Evolutionary conservation across 257 asterid species (phyloP), one percentile per base, ranked within the genome.

Genomic region (Petunia secreta): DNA sequence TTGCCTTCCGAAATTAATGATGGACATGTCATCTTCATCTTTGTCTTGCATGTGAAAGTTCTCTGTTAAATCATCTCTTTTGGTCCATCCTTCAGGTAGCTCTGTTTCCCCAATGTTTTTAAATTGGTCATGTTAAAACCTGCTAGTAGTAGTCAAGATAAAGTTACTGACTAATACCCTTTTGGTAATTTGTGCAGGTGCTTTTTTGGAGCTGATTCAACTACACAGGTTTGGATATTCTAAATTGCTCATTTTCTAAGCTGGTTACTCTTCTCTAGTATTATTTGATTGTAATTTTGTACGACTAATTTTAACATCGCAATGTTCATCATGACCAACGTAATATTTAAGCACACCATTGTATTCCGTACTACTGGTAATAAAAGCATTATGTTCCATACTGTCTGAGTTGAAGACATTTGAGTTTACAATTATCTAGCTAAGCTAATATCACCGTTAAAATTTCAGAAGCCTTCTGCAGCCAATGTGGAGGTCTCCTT

Each of bases 151-250:
- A 25, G 48, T 73, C 77, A 50, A 11, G 77, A 71, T 71, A 5
- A 71, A 50, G 46, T 73, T 6, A 11, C 77, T 6, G 62, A 50
- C 44, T 73, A 71, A 71, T 34, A 48, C 60, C 62, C 77, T 73
- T 34, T 25, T 73, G 1, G 46, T 73, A 73, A 50, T 34, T 73
- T 73, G 54, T 82, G 54, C 89, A 94, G 98, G 87, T 85, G 84
- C 66, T 94, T 94, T 81, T 90, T 83, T 77, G 98, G 93, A 75
- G 88, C 82, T 59, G 98, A 94, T 83, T 53, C 87, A 43, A 76
- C 82, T 14, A 88, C 89, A 55, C 98, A 92, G 95, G 98, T 94
- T 84, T 1, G 85, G 68, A 76, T 77, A 75, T 75, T 13, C 73
- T 60, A 11, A 75, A 15, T 44, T 4, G 2, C 16, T 80, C 74